Base-by-base conservation (phyloP, 225 moss, liverwort and hornwort species). In the Polytrichum commune region DNA sequence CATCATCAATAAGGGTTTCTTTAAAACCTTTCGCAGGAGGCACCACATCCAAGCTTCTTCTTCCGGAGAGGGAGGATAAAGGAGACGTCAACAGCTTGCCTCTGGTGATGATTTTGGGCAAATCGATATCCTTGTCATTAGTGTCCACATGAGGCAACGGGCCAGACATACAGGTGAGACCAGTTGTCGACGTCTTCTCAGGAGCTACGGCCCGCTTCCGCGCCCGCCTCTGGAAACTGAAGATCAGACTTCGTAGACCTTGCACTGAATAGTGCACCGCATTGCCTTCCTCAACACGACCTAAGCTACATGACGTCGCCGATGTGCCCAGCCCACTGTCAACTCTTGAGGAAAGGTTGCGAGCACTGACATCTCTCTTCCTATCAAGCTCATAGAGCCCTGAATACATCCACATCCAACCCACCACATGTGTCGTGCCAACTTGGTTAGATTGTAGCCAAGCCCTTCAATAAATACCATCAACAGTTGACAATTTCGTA, bases 141-240 rank as follows among this genome's bases (percentile, higher is more conserved):
- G 89, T 90, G 82, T 97, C 93, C 64, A 78, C 92, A 89, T 92
- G 80, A 84, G 87, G 88, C 81, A 93, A 88, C 78, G 93, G 84
- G 79, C 88, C 96, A 94, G 96, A 92, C 92, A 93, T 93, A 92
- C 93, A 93, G 93, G 90, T 91, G 86, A 83, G 83, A 85, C 91
- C 90, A 83, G 84, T 77, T 63, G 91, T 82, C 68, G 84, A 82
- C 61, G 90, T 88, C 86, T 92, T 94, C 85, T 88, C 92, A 63
- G 96, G 92, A 76, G 89, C 96, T 74, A 94, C 92, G 64, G 92
- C 96, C 80, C 94, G 88, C 83, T 92, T 97, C 65, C 94, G 83
- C 60, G 94, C 84, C 84, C 90, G 94, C 88, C 92, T 89, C 85
- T 97, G 96, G 67, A 93, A 86, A 84, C 85, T 89, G 81, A 87